Evolutionary conservation across 106 monocot species (phyloP), one percentile per base, ranked within the genome.

Genomic region (Chionographis japonica): DNA sequence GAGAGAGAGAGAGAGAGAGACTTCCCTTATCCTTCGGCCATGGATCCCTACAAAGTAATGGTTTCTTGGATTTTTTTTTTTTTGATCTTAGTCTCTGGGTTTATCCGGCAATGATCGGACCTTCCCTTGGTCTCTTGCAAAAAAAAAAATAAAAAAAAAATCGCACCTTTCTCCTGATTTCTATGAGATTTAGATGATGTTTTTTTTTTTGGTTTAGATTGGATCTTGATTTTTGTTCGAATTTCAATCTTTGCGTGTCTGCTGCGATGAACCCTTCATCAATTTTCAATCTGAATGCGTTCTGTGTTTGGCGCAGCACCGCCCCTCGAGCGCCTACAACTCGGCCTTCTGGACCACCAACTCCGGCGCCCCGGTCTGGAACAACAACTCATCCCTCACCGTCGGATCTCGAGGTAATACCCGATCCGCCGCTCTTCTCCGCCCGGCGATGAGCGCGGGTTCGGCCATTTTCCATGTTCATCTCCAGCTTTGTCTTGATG

Each of bases 341-440:
- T 65, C 89, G 14, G 81, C 77, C 3, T 89, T 78, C 66, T 97
- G 83, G 83, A 92, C 86, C 50, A 97, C 95, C 62, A 97, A 97
- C 73, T 88, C 95, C 7, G 95, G 95, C 8, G 92, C 95, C 6
- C 95, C 95, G 19, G 91, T 97, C 37, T 97, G 91, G 92, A 97
- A 97, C 81, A 97, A 97, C 78, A 89, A 97, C 77, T 58, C 71
- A 49, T 97, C 95, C 11, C 84, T 92, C 68, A 97, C 92, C 11
- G 84, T 89, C 37, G 95, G 95, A 20, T 51, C 86, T 43, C 81
- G 95, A 74, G 95, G 95, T 95, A 80, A 42, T 64, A 37, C 5
- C 18, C 40, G 36, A 39, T 39, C 38, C 20, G n/a, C 42, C 35
- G 12, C 12, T 38, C 4, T 52, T 62, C 18, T 40, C 3, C 42